A percentile compares a stretch with the other conserved stretches of the same genome.
Conservation (phyloP, 768 basidiomycete species). For the Trametes maxima region DNA sequence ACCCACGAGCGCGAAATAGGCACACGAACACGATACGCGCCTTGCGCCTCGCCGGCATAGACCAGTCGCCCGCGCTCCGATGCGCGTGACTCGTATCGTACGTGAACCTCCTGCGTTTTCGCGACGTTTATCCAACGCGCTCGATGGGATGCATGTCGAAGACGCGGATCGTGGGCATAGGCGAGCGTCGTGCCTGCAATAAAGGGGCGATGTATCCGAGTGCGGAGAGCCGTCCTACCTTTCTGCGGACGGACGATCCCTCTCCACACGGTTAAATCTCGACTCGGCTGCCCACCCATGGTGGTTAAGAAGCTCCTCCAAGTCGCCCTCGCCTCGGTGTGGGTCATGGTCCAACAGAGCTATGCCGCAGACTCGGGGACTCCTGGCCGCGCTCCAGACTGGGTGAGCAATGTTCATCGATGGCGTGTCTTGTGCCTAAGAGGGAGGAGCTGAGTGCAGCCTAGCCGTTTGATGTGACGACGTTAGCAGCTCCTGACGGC, state of each 20-base stretch:
- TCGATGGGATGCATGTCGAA: neutral
- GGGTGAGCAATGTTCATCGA: conserved; percentile 5
- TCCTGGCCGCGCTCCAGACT: conserved; percentile 10
- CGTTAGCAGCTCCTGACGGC: conserved; percentile 52
- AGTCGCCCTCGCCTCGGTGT: neutral
- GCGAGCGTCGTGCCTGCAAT: neutral
- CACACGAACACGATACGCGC: neutral
- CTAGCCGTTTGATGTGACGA: conserved; percentile 52
- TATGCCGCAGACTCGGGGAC: neutral
- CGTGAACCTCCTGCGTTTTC: conserved; percentile 1
- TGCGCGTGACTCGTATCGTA: conserved; percentile 1
- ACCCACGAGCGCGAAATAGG: neutral
- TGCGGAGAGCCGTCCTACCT: neutral
- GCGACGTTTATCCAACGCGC: conserved; percentile 19
- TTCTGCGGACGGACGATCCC: neutral
- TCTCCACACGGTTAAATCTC: neutral
- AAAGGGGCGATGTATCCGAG: neutral
- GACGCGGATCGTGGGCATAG: neutral
- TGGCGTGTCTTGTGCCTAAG: neutral
- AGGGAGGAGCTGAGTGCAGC: neutral
- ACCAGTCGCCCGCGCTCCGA: neutral
- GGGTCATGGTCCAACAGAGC: neutral
- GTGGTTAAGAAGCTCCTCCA: neutral
- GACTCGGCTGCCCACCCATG: neutral
- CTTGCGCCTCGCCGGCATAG: neutral